A percentile compares a stretch with the other conserved stretches of the same genome.
Conservation (phyloP, 257 asterid species). For the Petunia secreta region DNA sequence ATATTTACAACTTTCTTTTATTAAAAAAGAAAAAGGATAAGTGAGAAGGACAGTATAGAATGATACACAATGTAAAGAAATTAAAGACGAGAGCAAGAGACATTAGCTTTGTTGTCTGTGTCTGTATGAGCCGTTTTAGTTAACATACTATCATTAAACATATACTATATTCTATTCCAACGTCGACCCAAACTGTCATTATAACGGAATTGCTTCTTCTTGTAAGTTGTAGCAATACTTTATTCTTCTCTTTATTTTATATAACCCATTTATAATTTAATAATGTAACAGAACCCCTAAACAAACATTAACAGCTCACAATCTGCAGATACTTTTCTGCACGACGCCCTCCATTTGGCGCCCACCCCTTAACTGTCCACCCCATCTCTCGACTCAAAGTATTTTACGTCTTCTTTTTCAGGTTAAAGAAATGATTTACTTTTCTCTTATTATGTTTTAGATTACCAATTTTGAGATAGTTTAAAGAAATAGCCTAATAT, state of each 20-base stretch:
- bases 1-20: too few species aligned
- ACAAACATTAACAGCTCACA: slow-evolving; percentile 14
- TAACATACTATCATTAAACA: background rate
- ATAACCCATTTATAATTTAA: background rate
- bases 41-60: background rate
- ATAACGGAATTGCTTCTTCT: background rate
- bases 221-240: background rate
- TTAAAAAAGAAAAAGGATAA: background rate
- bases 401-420: background rate
- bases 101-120: background rate
- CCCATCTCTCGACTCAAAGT: background rate
- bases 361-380: background rate
- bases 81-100: background rate
- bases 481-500: background rate
- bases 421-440: background rate
- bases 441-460: background rate
- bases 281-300: background rate
- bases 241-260: background rate
- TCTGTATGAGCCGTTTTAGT: background rate
- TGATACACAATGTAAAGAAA: too few species aligned
- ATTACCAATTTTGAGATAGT: background rate
- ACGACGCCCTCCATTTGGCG: background rate
- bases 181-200: background rate
- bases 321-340: background rate
- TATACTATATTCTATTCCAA: background rate